Evolutionary conservation across 148 eudicot species (phyloP).

Genomic region (Agrostemma githago): DNA sequence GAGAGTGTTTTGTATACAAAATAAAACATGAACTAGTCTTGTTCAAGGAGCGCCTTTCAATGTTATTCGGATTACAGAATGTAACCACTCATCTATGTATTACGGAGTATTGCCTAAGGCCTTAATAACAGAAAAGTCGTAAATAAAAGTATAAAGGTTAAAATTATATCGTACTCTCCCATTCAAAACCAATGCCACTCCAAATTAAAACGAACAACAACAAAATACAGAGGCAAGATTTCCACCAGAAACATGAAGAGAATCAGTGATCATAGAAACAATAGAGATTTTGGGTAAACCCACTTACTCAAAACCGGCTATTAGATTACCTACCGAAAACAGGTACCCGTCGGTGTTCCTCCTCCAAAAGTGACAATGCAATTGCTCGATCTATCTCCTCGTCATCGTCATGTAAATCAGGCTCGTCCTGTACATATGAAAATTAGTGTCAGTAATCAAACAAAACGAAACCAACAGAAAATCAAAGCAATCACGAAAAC

Average conservation of each 20-base stretch:
- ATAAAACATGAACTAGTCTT: background rate
- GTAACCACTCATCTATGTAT: background rate
- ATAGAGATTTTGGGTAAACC: background rate
- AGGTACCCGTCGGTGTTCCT: slow-evolving; percentile 13
- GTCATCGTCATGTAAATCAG: slow-evolving; percentile 14
- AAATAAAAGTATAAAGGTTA: background rate
- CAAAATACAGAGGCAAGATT: background rate
- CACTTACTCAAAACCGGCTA: background rate
- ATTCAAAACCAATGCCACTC: background rate
- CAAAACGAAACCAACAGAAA: background rate
- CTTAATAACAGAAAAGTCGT: background rate
- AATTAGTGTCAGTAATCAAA: too few relatives aligned
- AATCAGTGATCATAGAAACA: background rate
- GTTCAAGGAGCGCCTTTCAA: background rate
- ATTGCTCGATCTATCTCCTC: slow-evolving; percentile 28
- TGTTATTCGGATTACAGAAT: background rate
- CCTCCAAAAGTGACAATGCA: slow-evolving; percentile 30
- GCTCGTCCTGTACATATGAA: slow-evolving; percentile 8
- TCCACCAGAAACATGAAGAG: background rate
- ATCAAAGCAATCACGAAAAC: too few relatives aligned
- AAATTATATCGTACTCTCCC: background rate
- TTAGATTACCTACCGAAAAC: slow-evolving; percentile 14
- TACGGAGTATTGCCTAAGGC: background rate
- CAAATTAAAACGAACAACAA: background rate
- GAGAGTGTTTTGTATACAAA: background rate